A percentile compares a stretch with the other conserved stretches of the same genome.
Conservation (phyloP, 352 stramenopile genomes). For the Phytophthora sansomeana region DNA sequence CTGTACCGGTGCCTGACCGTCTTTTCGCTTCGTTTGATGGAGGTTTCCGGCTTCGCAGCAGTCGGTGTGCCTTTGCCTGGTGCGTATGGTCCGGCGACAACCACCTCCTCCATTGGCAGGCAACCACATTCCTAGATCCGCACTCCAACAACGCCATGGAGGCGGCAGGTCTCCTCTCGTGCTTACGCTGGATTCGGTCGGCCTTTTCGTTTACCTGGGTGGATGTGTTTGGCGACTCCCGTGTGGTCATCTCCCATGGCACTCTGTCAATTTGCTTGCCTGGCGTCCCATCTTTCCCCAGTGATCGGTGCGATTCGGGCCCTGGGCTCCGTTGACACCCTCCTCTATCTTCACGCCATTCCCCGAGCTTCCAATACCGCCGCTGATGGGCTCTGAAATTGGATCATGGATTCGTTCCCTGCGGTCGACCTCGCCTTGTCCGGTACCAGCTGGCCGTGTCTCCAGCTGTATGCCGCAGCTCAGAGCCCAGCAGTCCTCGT, state of each 20-base stretch:
- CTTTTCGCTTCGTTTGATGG: background rate
- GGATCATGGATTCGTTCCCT: slow-evolving; percentile 1
- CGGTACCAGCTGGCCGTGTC: background rate
- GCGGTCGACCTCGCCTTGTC: background rate
- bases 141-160: too few relatives aligned
- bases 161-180: too few relatives aligned
- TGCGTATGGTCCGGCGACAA: background rate
- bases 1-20: too few relatives aligned
- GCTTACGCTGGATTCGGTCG: background rate
- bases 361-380: background rate
- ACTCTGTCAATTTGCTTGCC: background rate
- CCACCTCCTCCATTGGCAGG: background rate
- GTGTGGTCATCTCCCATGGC: background rate
- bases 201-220: background rate
- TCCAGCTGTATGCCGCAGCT: background rate
- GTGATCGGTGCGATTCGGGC: too few relatives aligned
- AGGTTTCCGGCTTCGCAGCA: background rate
- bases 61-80: slow-evolving; percentile 1
- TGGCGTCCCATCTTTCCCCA: too few relatives aligned
- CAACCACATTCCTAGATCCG: too few relatives aligned
- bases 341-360: too few relatives aligned
- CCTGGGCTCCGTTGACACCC: too few relatives aligned
- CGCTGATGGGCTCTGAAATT: background rate
- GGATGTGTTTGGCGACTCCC: background rate
- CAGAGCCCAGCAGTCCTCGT: too few relatives aligned